Percentiles rank a stretch among this genome's conserved stretches.
Conservation (phyloP, 371 early-diverging fungal genomes). For the Mortierella sp. region DNA sequence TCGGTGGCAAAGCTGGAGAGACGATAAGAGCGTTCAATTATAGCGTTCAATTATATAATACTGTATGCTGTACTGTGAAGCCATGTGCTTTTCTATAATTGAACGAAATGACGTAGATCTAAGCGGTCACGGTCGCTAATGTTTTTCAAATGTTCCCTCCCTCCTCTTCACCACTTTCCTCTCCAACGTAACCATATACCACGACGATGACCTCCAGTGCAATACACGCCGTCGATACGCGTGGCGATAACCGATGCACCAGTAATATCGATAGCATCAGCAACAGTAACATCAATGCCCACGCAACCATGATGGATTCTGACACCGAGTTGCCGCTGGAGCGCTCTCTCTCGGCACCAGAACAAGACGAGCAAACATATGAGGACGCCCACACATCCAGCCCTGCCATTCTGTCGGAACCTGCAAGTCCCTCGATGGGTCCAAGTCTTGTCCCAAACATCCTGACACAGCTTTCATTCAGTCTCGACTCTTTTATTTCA, state of each 20-base stretch:
- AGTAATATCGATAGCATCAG: neutral
- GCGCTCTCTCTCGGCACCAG: conserved; percentile 45
- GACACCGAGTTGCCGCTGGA: conserved; percentile 31
- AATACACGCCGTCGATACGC: neutral
- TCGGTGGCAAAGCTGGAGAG: too few species aligned
- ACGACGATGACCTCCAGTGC: too few species aligned
- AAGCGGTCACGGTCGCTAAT: too few species aligned
- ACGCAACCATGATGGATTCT: conserved; percentile 28
- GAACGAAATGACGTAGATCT: too few species aligned
- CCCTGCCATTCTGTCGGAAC: conserved; percentile 34
- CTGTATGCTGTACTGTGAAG: too few species aligned
- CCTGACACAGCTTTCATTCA: conserved; percentile 46
- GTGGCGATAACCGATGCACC: neutral
- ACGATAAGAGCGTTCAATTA: too few species aligned
- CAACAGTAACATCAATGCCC: neutral
- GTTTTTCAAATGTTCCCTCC: too few species aligned
- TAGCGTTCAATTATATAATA: too few species aligned
- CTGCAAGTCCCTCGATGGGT: conserved; percentile 33
- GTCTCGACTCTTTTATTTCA: conserved; percentile 49
- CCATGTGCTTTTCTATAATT: too few species aligned
- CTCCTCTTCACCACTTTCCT: too few species aligned
- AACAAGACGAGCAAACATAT: conserved; percentile 31
- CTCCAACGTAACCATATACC: too few species aligned
- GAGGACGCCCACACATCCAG: conserved; percentile 32
- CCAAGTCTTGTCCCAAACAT: conserved; percentile 45